Base-by-base conservation (phyloP, 305 asterid species). In the Fraxinus angustifolia region DNA sequence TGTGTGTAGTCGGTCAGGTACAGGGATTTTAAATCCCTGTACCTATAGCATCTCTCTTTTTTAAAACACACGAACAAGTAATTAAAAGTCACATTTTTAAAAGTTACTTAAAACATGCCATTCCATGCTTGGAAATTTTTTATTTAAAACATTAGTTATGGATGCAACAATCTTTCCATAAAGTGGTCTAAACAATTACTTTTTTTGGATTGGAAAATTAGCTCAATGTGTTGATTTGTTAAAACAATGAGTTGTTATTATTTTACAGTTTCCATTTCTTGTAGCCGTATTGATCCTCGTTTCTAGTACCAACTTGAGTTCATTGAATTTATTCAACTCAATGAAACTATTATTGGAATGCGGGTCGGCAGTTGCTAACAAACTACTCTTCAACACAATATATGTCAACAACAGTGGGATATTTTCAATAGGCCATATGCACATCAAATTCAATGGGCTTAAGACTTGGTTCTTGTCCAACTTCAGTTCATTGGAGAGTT, bases 261-360 rank as follows among this genome's bases (percentile, higher is more conserved):
- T 45, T 21, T 31, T 73, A 31, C 35, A 26, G 38, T 23, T 81
- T 16, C 33, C 62, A 48, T 16, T 73, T 71, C 56, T 81, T 16
- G 58, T 68, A 33, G 48, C 71, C 1, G 14, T 38, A 19, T 68
- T 7, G 11, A 45, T n/a, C 8, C 23, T 73, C 60, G 75, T 79
- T 75, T 82, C 30, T 16, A 21, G 28, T 72, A 45, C 65, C 65
- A n/a, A 12, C 30, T 80, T 11, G 7, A 58, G 19, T 19, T 34
- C 74, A 26, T 77, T 30, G 8, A 42, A 19, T 17, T 31, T 62
- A 26, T 70, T 60, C 67, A 76, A 31, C 68, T 75, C 19, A 45
- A 71, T 31, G 77, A 73, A 68, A 26, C 42, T 28, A 77, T 75
- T 86, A 6, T 62, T 50, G 82, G 68, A 42, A 73, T 70, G 67